Base-by-base conservation (phyloP, 164 flowering plant genomes). In the Hamamelis virginiana region DNA sequence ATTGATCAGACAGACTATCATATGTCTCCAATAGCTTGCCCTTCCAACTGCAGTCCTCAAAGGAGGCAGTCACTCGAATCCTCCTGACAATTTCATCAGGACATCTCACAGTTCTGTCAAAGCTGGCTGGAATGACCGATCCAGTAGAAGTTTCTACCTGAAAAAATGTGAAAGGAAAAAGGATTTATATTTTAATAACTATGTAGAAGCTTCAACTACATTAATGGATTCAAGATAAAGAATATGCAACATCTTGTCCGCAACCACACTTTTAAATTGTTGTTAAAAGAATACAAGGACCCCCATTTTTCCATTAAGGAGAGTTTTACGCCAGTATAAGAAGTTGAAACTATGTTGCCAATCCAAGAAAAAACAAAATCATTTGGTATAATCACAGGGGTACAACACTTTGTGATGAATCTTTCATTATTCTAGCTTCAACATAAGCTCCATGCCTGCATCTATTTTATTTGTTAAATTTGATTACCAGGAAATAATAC, bases 1-100 rank as follows among this genome's bases (percentile, higher is more conserved):
- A 88, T 57, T 52, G 77, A 70, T 92, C 96, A 47, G 76, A 72
- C 13, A 48, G 66, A 44, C 96, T 87, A 67, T 88, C 90, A 75
- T 95, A 95, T 45, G 97, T 92, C 64, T 92, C 97, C 51, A 95
- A 78, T 66, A 95, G 75, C 75, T 76, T 87, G 38, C 92, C 91
- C 1, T 72, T 69, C 96, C 97, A 95, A 25, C 28, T 79, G 18
- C 85, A 77, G 70, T 95, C 97, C 45, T 75, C 84, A 69, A 27
- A 83, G 4, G 84, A 79, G 62, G 88, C 80, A 65, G 86, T 63
- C 19, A 91, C 84, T 68, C 97, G 80, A 68, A 95, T 72, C 73
- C 97, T 80, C 76, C 98, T 75, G 16, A 92, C 90, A 69, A 89
- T 74, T 72, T 87, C 97, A 82, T 95, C 98, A 3, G 98, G 98